Percentiles rank a stretch among this genome's conserved stretches.
Conservation (phyloP, 75 land plant species). For the Larix kaempferi region DNA sequence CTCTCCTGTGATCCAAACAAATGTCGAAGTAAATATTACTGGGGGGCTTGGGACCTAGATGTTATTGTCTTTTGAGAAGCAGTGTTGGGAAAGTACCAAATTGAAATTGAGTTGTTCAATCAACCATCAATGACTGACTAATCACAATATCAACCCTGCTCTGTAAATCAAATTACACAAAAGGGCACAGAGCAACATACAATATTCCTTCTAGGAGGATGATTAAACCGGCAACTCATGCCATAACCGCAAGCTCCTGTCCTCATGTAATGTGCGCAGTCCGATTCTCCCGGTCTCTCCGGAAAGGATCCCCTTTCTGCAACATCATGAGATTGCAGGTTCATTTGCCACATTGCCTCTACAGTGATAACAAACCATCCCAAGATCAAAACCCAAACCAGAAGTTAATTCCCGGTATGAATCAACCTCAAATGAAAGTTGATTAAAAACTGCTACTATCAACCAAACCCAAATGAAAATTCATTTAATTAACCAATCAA, state of each 20-base stretch:
- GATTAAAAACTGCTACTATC: too few relatives aligned
- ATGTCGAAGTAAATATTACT: too few relatives aligned
- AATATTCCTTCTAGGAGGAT: constrained; percentile 53
- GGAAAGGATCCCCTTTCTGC: constrained; percentile 48
- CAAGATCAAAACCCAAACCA: constrained; percentile 1
- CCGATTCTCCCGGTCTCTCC: constrained; percentile 72
- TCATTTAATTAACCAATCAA: too few relatives aligned
- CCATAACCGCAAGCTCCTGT: constrained; percentile 88
- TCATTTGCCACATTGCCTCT: constrained; percentile 12
- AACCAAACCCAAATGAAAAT: too few relatives aligned
- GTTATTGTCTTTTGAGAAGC: background rate
- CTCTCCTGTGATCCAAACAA: too few relatives aligned
- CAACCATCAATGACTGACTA: background rate
- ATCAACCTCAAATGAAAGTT: too few relatives aligned
- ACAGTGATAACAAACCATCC: background rate
- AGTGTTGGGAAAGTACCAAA: background rate
- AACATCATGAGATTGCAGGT: constrained; percentile 2
- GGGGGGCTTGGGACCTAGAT: too few relatives aligned
- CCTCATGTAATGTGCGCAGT: constrained; percentile 72
- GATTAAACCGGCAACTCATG: constrained; percentile 72
- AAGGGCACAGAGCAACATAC: background rate
- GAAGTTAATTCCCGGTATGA: too few relatives aligned
- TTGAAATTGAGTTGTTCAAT: background rate
- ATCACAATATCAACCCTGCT: background rate
- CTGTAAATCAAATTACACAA: background rate